Conservation (phyloP, 139 green algal genomes). For the Microglena sp. region DNA sequence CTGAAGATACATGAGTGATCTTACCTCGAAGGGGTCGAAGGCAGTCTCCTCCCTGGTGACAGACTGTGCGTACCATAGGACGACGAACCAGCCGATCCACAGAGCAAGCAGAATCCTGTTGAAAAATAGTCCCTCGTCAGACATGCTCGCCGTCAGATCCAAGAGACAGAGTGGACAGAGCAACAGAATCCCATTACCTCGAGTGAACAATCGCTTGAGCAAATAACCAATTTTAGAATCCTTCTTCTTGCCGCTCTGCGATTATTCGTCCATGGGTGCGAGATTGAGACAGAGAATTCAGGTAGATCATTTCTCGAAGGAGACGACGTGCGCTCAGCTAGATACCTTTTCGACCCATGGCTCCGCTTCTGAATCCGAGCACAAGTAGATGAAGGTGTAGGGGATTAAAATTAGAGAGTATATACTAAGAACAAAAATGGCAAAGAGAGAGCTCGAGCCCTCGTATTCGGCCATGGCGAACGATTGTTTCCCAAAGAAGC, state of each 20-base stretch:
- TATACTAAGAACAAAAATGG: constrained; percentile 17
- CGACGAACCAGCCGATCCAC: constrained; percentile 43
- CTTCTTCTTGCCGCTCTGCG: constrained; percentile 17
- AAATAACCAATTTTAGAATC: not conserved
- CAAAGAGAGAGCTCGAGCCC: constrained; percentile 7
- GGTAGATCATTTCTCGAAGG: not conserved
- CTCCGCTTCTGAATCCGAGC: not conserved
- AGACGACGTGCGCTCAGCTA: not conserved
- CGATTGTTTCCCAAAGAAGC: no score
- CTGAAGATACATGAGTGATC: no score
- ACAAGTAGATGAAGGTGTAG: constrained; percentile 15
- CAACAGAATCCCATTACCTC: not conserved
- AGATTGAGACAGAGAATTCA: not conserved
- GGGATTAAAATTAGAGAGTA: constrained; percentile 12
- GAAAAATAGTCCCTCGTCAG: no score
- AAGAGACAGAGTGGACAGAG: not conserved
- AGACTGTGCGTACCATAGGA: constrained; percentile 49
- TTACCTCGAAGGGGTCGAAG: constrained; percentile 87
- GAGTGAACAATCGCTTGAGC: not conserved
- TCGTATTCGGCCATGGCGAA: constrained; percentile 2
- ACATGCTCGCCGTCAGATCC: not conserved
- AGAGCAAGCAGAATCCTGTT: constrained; percentile 46
- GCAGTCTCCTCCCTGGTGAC: constrained; percentile 35
- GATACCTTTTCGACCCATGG: constrained; percentile 13
- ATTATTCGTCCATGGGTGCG: not conserved